Evolutionary conservation across 805 yeast genomes (phyloP).

Genomic region (Wickerhamomyces chaumierensis): DNA sequence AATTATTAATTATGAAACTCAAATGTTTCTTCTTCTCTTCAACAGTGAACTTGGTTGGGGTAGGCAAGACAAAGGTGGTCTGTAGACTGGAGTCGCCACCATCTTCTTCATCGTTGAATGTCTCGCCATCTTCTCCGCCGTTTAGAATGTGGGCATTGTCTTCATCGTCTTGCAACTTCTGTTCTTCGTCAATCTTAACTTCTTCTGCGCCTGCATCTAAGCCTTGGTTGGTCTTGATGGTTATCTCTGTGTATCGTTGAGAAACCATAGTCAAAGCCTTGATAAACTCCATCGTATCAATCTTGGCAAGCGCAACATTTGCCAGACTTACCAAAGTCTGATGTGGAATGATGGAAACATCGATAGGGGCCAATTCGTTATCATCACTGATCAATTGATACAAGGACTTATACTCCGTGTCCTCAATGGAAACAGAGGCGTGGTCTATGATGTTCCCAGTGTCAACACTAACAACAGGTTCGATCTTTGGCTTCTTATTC

Average conservation of each 20-base stretch:
- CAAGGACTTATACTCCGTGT: conserved; percentile 45
- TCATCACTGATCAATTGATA: conserved; percentile 54
- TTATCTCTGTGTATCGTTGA: conserved; percentile 47
- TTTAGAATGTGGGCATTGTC: conserved; percentile 13
- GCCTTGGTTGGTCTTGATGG: conserved; percentile 16
- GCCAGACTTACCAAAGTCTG: conserved; percentile 56
- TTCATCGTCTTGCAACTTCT: conserved; percentile 14
- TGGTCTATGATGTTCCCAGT: conserved; percentile 20
- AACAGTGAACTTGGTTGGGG: conserved; percentile 40
- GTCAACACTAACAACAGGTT: conserved; percentile 1
- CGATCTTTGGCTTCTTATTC: conserved; percentile 14
- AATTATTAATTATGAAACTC: conserved; percentile 44
- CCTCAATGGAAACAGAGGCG: conserved; percentile 25
- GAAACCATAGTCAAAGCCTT: conserved; percentile 62
- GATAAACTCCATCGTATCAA: conserved; percentile 39
- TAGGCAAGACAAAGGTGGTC: conserved; percentile 39
- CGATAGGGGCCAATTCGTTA: conserved; percentile 55
- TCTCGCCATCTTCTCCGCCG: neutral
- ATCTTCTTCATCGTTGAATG: conserved; percentile 7
- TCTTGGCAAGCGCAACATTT: conserved; percentile 48
- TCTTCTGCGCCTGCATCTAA: conserved; percentile 17
- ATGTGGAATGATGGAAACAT: conserved; percentile 57
- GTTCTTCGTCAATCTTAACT: conserved; percentile 19
- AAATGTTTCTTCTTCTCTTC: conserved; percentile 50
- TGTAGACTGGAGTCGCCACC: conserved; percentile 26